Evolutionary conservation across 495 filamentous ascomycete genomes (phyloP).

Genomic region (Penicillium malachiteum): DNA sequence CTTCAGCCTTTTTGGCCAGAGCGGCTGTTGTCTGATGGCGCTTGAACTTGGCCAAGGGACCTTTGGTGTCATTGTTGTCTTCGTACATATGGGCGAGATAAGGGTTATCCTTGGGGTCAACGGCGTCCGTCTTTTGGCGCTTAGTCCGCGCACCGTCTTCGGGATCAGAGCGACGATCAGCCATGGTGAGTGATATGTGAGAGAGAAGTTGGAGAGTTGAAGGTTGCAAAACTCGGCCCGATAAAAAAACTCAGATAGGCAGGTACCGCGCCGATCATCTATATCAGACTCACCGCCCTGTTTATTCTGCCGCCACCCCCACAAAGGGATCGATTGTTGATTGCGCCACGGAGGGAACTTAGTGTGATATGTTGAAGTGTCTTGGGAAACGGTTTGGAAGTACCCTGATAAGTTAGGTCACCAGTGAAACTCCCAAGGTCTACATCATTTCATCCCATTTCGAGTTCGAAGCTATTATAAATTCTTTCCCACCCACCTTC

Average conservation of each 20-base stretch:
- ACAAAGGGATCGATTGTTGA: conserved; percentile 23
- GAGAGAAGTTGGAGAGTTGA: conserved; percentile 13
- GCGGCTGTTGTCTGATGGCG: conserved; percentile 79
- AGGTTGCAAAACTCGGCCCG: conserved; percentile 21
- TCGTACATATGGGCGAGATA: conserved; percentile 89
- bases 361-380: neutral
- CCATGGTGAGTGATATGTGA: conserved; percentile 29
- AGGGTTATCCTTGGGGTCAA: conserved; percentile 65
- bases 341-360: conserved; percentile 12
- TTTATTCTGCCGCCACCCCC: conserved; percentile 29
- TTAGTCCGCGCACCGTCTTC: conserved; percentile 45
- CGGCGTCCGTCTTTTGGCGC: conserved; percentile 51
- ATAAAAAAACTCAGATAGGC: conserved; percentile 39
- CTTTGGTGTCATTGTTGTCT: conserved; percentile 47
- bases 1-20: conserved; percentile 70
- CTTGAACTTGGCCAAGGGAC: conserved; percentile 61
- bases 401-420: neutral
- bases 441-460: too few species aligned
- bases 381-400: neutral
- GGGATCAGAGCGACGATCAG: conserved; percentile 41
- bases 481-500: neutral
- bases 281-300: conserved; percentile 35
- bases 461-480: neutral
- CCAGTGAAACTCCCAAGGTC: too few species aligned
- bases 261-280: conserved; percentile 31